A percentile compares a stretch with the other conserved stretches of the same genome.
Evolutionary conservation across 441 rosid genomes (phyloP).

Genomic region (Brassica hybrid): DNA sequence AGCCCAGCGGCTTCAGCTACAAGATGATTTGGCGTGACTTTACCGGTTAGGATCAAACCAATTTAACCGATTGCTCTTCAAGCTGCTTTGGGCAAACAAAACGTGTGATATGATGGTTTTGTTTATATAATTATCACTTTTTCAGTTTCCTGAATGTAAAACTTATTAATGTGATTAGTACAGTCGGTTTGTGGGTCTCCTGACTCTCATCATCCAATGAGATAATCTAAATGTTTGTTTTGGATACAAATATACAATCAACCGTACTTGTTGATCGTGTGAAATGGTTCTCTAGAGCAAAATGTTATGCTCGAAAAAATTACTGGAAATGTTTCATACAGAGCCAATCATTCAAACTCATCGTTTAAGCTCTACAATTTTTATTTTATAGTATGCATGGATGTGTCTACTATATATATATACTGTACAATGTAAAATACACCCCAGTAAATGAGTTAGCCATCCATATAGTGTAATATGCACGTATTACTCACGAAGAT

Average conservation of each 20-base stretch:
- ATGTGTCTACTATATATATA: not conserved
- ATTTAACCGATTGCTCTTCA: constrained; percentile 24
- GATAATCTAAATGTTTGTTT: not conserved
- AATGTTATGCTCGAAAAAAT: not conserved
- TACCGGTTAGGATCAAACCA: constrained; percentile 32
- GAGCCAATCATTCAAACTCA: not conserved
- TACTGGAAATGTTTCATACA: constrained; percentile 1
- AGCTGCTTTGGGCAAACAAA: constrained; percentile 28
- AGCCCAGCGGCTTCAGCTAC: constrained; percentile 32
- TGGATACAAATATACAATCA: not conserved
- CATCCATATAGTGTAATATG: constrained; percentile 4
- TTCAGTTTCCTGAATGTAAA: constrained; percentile 18
- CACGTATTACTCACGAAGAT: constrained; percentile 17
- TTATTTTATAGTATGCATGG: not conserved
- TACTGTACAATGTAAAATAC: not conserved
- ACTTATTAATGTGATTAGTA: constrained; percentile 19
- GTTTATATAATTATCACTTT: constrained; percentile 18
- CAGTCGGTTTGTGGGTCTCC: constrained; percentile 13
- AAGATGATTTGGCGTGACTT: constrained; percentile 30
- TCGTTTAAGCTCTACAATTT: not conserved
- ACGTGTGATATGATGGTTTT: constrained; percentile 32
- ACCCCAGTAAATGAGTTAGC: not conserved
- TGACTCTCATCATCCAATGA: not conserved
- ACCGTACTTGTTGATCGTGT: not conserved
- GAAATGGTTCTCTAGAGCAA: not conserved